phyloP scores from a whole-genome alignment of 1,284 basidiomycete species.

The Fereydounia khargensis region DNA sequence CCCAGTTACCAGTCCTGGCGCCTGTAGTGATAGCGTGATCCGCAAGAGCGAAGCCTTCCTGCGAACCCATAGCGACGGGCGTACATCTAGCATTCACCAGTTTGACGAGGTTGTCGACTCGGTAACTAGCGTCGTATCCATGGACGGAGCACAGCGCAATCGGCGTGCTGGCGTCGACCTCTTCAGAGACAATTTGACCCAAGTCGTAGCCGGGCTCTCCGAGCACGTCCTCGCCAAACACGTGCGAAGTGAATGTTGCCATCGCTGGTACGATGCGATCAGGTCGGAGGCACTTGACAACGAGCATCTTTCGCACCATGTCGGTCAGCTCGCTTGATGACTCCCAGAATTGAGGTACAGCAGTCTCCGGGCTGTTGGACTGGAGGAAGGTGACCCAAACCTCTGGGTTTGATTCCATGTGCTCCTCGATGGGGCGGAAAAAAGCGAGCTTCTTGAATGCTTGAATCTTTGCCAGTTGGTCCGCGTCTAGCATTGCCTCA shows the following conservation, averaged over 20 bases:
- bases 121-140: constrained; percentile 52
- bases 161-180: constrained; percentile 42
- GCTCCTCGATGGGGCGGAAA: constrained; percentile 74
- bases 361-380: constrained; percentile 69
- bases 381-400: constrained; percentile 77
- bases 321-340: constrained; percentile 62
- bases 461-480: constrained; percentile 66
- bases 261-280: constrained; percentile 82
- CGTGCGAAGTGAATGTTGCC: constrained; percentile 69
- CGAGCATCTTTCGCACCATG: constrained; percentile 71
- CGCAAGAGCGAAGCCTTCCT: constrained; percentile 49
- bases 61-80: constrained; percentile 54
- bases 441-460: constrained; percentile 60
- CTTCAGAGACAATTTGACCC: constrained; percentile 39
- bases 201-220: constrained; percentile 19
- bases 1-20: constrained; percentile 50
- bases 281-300: constrained; percentile 85
- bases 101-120: constrained; percentile 48
- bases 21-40: constrained; percentile 52
- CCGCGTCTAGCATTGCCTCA: constrained; percentile 56
- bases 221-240: constrained; percentile 79
- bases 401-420: constrained; percentile 67
- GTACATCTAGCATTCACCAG: constrained; percentile 33
- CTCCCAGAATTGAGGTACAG: constrained; percentile 69
- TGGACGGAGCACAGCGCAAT: constrained; percentile 53